These are phyloP conservation scores for Alternaria conjuncta DNA, from an alignment of 2,329 filamentous ascomycete species.

Conservation along the genomic window DNA sequence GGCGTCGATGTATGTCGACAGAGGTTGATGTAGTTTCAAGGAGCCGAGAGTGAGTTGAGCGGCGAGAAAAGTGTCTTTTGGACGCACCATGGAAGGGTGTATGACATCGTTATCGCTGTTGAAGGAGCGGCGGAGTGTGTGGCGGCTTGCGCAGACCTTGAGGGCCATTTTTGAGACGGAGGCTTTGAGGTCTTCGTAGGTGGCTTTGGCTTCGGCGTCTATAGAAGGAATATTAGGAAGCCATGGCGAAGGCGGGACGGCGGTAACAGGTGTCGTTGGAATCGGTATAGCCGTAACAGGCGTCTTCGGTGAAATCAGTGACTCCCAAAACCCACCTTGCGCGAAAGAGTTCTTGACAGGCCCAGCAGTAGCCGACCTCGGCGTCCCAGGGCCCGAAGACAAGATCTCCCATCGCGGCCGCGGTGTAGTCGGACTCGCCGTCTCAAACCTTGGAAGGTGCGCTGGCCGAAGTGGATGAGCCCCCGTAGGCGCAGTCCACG, in stretches of 20 bases:
- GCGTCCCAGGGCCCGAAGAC: conserved; percentile 13
- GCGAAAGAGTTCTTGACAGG: conserved; percentile 26
- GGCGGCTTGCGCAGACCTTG: conserved; percentile 12
- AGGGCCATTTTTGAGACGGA: conserved; percentile 8
- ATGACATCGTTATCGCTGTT: conserved; percentile 3
- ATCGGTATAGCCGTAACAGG: not conserved
- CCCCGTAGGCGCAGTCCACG: conserved; percentile 6
- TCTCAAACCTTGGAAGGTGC: conserved; percentile 5
- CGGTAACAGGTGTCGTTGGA: not conserved
- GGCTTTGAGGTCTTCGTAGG: conserved; percentile 3
- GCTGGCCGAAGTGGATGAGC: conserved; percentile 2
- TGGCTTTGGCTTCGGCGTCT: conserved; percentile 1
- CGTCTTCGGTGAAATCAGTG: conserved; percentile 8
- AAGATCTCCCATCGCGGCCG: conserved; percentile 26
- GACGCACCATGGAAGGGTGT: conserved; percentile 11
- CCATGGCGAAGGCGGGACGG: not conserved
- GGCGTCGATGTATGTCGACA: not conserved
- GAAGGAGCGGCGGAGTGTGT: not conserved
- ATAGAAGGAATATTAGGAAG: not conserved
- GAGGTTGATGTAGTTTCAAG: not conserved
- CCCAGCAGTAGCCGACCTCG: conserved; percentile 14
- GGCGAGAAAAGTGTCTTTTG: conserved; percentile 5
- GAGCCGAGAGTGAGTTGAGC: conserved; percentile 1
- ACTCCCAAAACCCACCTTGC: conserved; percentile 23
- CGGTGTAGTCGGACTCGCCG: conserved; percentile 1